Evolutionary conservation across 2,329 filamentous ascomycete genomes (phyloP), one percentile per base, ranked within the genome.

Genomic region (Chrysoporthe puriensis): DNA sequence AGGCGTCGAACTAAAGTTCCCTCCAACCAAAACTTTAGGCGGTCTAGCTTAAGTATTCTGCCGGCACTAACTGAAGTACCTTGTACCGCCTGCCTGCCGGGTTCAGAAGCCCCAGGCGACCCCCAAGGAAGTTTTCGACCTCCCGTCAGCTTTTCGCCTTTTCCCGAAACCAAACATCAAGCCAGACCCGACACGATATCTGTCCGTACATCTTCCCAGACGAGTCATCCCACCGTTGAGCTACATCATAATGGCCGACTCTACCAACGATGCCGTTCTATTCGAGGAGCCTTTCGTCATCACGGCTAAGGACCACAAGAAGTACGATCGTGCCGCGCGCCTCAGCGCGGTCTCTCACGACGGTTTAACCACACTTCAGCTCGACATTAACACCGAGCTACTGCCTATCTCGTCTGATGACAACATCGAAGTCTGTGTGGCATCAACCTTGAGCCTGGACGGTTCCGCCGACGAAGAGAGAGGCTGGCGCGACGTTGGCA

Each of bases 281-380:
- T 97, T 96, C 82, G 94, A 97, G 81, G 94, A 97, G 77, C 90
- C 88, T 75, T 97, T 98, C 86, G 91, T 87, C 70, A 86, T 98
- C 75, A 95, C 89, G 73, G 82, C 87, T 66, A 84, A 93, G 78
- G 92, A 97, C 82, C 86, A 90, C 76, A 87, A 90, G 76, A 97
- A 97, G 82, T 99, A 99, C 81, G 96, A 98, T 82, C 93, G 95
- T 72, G 95, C 97, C 36, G 91, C 93, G 66, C 95, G 96, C 73
- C 88, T 98, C 76, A 88, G 84, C 66, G 94, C 89, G 76, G 91
- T 86, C 63, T 95, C 91, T 34, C 84, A 86, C 73, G 93, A 97
- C 81, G 87, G 86, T 73, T 85, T 88, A 71, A 92, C 91, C 42
- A 85, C 88, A 71, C 90, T 98, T 83, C 90, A 88, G 6, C 91